Conservation (phyloP, 257 asterid genomes). For the Agastache rugosa region DNA sequence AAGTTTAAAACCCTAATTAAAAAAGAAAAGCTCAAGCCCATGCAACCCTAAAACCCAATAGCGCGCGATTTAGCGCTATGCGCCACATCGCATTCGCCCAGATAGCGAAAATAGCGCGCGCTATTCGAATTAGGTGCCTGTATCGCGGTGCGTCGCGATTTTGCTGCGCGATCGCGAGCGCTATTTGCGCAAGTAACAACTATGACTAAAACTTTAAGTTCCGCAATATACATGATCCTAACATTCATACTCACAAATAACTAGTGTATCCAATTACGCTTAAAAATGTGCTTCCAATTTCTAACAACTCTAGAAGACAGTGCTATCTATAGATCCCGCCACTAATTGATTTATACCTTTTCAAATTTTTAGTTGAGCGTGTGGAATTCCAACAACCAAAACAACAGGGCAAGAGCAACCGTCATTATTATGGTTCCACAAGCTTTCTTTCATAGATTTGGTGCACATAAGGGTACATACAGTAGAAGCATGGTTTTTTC, state of each 20-base stretch:
- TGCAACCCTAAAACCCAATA: no score
- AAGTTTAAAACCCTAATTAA: no score
- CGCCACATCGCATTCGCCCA: no score
- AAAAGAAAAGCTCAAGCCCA: no score
- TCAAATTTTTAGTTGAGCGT: not conserved
- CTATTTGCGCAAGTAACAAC: no score
- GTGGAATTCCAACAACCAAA: not conserved
- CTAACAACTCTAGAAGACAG: not conserved
- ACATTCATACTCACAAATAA: not conserved
- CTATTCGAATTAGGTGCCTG: no score
- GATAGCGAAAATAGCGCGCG: no score
- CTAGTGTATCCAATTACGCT: not conserved
- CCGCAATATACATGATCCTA: not conserved
- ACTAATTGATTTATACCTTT: not conserved
- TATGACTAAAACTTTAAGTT: not conserved
- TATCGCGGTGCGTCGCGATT: no score
- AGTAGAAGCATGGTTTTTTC: not conserved
- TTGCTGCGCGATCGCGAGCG: no score
- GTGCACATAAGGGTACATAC: not conserved
- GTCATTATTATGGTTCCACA: not conserved
- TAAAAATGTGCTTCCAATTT: not conserved
- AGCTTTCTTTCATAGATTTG: not conserved
- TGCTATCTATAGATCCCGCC: not conserved
- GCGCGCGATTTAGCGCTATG: no score
- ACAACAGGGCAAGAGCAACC: not conserved